phyloP scores from a whole-genome alignment of 2,329 filamentous ascomycete species.

The Neocucurbitaria cava region DNA sequence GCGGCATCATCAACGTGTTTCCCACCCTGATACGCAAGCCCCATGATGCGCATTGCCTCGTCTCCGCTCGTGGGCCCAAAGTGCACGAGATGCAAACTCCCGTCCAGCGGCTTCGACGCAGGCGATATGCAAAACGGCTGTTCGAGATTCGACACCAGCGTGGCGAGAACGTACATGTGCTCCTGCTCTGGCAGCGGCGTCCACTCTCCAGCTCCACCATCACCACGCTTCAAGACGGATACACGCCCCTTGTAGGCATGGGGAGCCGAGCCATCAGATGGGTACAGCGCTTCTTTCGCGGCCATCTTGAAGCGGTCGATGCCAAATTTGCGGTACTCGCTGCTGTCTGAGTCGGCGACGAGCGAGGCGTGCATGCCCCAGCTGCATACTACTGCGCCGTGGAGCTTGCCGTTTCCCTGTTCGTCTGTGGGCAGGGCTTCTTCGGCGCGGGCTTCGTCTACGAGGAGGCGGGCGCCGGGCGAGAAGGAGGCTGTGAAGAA shows the following conservation, averaged over 20 bases:
- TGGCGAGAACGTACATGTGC: conserved; percentile 79
- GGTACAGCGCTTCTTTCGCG: conserved; percentile 75
- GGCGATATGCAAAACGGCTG: conserved; percentile 84
- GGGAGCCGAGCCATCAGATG: conserved; percentile 58
- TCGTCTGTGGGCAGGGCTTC: conserved; percentile 34
- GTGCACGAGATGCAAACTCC: conserved; percentile 73
- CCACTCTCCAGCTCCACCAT: conserved; percentile 35
- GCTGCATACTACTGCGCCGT: conserved; percentile 84
- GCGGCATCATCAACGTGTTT: conserved; percentile 59
- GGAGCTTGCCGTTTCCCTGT: conserved; percentile 46
- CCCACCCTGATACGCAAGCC: conserved; percentile 63
- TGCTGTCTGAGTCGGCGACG: conserved; percentile 89
- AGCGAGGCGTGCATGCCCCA: conserved; percentile 90
- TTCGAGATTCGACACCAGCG: conserved; percentile 82
- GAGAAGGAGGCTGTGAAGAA: conserved; percentile 56
- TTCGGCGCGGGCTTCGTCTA: conserved; percentile 55
- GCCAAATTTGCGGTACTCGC: conserved; percentile 78
- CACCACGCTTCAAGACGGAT: conserved; percentile 51
- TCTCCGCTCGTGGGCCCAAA: conserved; percentile 73
- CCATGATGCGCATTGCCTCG: conserved; percentile 80
- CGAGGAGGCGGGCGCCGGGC: conserved; percentile 50
- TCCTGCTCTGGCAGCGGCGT: conserved; percentile 50
- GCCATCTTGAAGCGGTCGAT: conserved; percentile 83
- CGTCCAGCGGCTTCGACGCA: conserved; percentile 71
- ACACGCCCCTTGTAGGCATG: conserved; percentile 66